phyloP scores from a whole-genome alignment of 140 eudicot species.

The Artemisia princeps region DNA sequence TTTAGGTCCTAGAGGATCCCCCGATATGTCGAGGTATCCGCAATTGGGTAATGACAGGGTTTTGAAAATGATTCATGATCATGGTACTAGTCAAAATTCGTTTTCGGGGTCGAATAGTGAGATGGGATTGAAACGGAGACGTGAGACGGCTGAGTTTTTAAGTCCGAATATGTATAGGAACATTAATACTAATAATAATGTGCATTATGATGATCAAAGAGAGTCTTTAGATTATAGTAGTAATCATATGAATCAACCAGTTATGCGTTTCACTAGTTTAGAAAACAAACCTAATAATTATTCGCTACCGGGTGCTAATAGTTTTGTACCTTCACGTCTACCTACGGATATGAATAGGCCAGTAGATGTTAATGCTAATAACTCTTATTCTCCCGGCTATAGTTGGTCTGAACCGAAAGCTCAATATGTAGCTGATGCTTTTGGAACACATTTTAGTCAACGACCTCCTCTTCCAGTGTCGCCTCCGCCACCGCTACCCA shows the following conservation, averaged over 20 bases:
- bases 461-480: constrained; percentile 77
- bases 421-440: constrained; percentile 20
- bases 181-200: not conserved
- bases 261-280: not conserved
- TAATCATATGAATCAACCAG: too few species aligned
- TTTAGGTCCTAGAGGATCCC: constrained; percentile 5
- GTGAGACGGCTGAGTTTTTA: too few species aligned
- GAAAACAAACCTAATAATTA: not conserved
- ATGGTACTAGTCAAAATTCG: constrained; percentile 35
- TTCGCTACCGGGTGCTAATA: not conserved
- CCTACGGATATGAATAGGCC: constrained; percentile 17
- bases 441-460: constrained; percentile 18
- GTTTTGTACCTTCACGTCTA: not conserved
- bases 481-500: constrained; percentile 66
- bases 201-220: constrained; percentile 1
- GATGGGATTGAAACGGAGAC: too few species aligned
- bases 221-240: not conserved
- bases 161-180: constrained; percentile 5
- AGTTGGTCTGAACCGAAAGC: constrained; percentile 24
- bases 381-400: constrained; percentile 20
- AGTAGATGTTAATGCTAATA: constrained; percentile 9
- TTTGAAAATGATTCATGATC: constrained; percentile 72
- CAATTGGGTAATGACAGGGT: constrained; percentile 49
- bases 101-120: constrained; percentile 13
- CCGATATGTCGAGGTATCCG: constrained; percentile 11